Conservation (phyloP, 2,329 filamentous ascomycete genomes). For the Magnaporthiopsis rhizophila region DNA sequence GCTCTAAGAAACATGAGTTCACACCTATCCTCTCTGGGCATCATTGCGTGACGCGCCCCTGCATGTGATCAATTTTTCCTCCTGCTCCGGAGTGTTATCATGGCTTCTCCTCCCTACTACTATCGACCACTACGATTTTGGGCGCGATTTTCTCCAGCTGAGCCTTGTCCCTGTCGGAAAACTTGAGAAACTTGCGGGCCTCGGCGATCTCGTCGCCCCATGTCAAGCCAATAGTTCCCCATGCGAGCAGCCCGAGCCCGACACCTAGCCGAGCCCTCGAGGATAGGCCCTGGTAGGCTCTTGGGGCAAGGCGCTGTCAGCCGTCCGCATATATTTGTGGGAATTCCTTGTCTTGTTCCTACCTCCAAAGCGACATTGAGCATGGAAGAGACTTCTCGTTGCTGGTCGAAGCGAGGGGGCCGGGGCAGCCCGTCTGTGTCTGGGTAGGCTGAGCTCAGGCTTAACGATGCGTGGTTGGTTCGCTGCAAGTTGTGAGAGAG, state of each 20-base stretch:
- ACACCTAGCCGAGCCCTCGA: constrained; percentile 63
- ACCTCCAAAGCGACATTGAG: background rate
- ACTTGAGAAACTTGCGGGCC: constrained; percentile 61
- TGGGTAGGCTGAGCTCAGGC: no score
- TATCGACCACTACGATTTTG: constrained; percentile 53
- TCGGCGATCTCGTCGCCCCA: constrained; percentile 61
- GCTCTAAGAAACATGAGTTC: background rate
- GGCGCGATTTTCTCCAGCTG: constrained; percentile 55
- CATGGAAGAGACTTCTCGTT: no score
- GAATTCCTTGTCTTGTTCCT: background rate
- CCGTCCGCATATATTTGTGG: background rate
- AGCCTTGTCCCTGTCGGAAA: constrained; percentile 66
- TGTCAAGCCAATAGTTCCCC: constrained; percentile 67
- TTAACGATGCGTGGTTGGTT: no score
- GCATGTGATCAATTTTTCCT: background rate
- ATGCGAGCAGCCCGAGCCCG: constrained; percentile 67
- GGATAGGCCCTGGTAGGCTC: constrained; percentile 63
- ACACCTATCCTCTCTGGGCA: background rate
- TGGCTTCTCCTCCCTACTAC: constrained; percentile 22
- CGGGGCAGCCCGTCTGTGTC: no score
- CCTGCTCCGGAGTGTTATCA: background rate
- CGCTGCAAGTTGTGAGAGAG: no score
- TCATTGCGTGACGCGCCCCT: background rate
- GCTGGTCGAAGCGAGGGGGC: no score
- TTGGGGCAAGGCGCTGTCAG: constrained; percentile 20